These are phyloP conservation scores for Teunomyces stri DNA, from an alignment of 805 yeast genomes.

Conservation along the genomic window DNA sequence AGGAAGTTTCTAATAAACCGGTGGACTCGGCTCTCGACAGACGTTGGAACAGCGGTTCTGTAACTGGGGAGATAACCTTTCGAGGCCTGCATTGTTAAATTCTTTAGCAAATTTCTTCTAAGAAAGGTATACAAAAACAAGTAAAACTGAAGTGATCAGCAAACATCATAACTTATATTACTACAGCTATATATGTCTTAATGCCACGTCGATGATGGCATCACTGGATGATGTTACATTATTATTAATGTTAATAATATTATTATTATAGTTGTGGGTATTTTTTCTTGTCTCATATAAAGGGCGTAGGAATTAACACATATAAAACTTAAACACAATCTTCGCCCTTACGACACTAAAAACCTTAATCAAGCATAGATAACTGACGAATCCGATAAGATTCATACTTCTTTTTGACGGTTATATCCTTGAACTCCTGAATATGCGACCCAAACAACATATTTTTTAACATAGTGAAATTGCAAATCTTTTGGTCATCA, in stretches of 20 bases:
- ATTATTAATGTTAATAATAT: background rate
- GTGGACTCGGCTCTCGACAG: constrained; percentile 4
- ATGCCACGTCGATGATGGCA: background rate
- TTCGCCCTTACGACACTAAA: background rate
- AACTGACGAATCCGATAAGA: constrained; percentile 7
- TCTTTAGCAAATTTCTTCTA: background rate
- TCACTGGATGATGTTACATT: background rate
- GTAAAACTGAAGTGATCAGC: background rate
- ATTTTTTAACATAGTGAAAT: constrained; percentile 17
- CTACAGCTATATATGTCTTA: background rate
- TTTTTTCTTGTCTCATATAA: background rate
- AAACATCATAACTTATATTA: background rate
- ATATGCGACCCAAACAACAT: constrained; percentile 23
- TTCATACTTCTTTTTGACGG: constrained; percentile 19
- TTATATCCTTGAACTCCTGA: constrained; percentile 26
- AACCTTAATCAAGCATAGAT: background rate
- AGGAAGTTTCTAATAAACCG: constrained; percentile 8
- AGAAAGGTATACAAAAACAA: no score
- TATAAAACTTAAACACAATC: background rate
- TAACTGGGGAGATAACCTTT: constrained; percentile 9
- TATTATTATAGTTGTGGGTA: background rate
- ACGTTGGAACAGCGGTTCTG: background rate
- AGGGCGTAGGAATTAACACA: background rate
- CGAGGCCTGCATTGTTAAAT: background rate
- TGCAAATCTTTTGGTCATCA: constrained; percentile 16